Evolutionary conservation across 1,284 basidiomycete species (phyloP).

Genomic region (Ceratobasidium sp.): DNA sequence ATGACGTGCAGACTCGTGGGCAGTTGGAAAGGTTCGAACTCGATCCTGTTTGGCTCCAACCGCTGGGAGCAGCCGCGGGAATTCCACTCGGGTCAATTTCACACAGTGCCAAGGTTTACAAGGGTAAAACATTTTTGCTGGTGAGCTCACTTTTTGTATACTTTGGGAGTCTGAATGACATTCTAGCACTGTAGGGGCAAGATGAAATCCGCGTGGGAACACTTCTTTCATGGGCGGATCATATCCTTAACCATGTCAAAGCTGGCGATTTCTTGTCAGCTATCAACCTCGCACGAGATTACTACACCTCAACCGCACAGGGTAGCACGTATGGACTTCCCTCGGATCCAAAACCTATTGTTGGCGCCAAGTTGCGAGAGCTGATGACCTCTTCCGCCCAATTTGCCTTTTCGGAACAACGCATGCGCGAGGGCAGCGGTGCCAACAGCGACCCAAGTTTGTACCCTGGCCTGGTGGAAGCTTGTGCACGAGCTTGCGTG

Average conservation of each 20-base stretch:
- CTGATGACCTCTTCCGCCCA: constrained; percentile 89
- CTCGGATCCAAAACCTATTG: constrained; percentile 69
- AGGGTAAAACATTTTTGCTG: constrained; percentile 91
- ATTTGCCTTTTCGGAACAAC: constrained; percentile 95
- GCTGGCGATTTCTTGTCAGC: constrained; percentile 91
- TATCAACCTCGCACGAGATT: constrained; percentile 87
- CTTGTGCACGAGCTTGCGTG: constrained; percentile 86
- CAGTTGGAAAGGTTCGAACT: constrained; percentile 65
- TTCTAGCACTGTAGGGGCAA: constrained; percentile 63
- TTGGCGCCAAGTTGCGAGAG: constrained; percentile 83
- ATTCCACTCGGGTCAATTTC: constrained; percentile 68
- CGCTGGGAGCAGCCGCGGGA: constrained; percentile 68
- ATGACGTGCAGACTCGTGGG: constrained; percentile 70
- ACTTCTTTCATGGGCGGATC: constrained; percentile 95
- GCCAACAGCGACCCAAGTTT: constrained; percentile 94
- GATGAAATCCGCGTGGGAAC: constrained; percentile 86
- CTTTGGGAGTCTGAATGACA: background rate
- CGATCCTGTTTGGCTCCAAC: constrained; percentile 68
- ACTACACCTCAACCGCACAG: constrained; percentile 85
- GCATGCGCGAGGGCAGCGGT: constrained; percentile 90
- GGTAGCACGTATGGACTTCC: constrained; percentile 93
- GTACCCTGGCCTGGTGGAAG: constrained; percentile 89
- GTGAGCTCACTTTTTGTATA: constrained; percentile 63
- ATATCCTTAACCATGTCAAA: constrained; percentile 86
- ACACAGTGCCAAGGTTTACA: constrained; percentile 85